These are phyloP conservation scores for Colletotrichum sp. DNA, from an alignment of 2,329 filamentous ascomycete species.

Conservation along the genomic window DNA sequence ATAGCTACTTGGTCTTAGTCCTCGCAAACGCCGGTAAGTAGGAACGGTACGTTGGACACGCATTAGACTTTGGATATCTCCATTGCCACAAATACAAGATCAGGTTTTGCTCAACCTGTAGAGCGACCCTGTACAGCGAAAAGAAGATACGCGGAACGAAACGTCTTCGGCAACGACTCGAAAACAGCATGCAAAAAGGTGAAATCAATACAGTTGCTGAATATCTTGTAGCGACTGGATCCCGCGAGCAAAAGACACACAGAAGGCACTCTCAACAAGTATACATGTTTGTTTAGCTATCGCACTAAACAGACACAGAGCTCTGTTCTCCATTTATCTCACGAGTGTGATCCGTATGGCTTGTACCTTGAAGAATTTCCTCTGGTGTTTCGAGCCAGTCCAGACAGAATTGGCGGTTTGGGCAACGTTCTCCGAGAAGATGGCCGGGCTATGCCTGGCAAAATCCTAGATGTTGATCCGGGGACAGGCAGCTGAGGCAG, in stretches of 20 bases:
- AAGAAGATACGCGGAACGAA: not conserved
- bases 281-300: not conserved
- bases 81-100: not conserved
- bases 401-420: not conserved
- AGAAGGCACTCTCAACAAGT: not conserved
- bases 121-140: not conserved
- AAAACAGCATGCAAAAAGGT: accelerated
- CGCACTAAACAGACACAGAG: not conserved
- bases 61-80: not conserved
- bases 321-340: not conserved
- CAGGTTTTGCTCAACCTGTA: not conserved
- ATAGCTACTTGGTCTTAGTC: not conserved
- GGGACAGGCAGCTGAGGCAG: not conserved
- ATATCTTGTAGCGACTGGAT: not conserved
- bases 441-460: not conserved
- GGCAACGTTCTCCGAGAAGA: not conserved
- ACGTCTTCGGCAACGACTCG: not conserved
- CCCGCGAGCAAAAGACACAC: not conserved
- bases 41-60: not conserved
- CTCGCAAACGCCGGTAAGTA: no score
- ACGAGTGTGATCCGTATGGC: not conserved
- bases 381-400: not conserved
- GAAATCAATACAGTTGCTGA: not conserved
- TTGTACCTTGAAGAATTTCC: not conserved
- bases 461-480: not conserved